Evolutionary conservation across 129 eudicot genomes (phyloP), one percentile per base, ranked within the genome.

Genomic region (Pulicaria dysenterica): DNA sequence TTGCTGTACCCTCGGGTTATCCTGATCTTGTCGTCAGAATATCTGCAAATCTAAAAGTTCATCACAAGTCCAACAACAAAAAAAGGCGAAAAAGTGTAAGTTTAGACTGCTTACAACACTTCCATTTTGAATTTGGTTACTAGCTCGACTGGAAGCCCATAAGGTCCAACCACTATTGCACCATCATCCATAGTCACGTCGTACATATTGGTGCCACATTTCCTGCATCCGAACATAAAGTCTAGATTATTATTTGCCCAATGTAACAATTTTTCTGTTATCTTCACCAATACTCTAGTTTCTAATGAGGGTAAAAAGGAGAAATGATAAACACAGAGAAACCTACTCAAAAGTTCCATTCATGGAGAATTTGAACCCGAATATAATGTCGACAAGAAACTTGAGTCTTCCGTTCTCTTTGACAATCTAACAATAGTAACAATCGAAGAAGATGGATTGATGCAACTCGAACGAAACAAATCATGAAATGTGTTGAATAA

Each of bases 111-210:
- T 69, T 85, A 95, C 99, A 90, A 66, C 11, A 95, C 64, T 82
- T 95, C 88, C 64, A 95, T 15, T 47, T 70, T 95, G 79, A 90
- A 86, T 76, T 66, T 88, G 82, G 85, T 90, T 51, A 60, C 82
- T 80, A 95, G 68, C 60, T 95, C 95, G 9, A 87, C 84, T 1
- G 99, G 99, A 69, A 95, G 75, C 55, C 97, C 99, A 65, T 84
- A 88, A 4, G 85, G 81, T 13, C 97, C 97, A 67, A 82, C 78
- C 75, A 90, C 71, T 8, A 95, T 84, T 7, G 99, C 99, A 59
- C 86, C 97, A 81, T 95, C 99, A 71, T 95, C 97, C 99, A 95
- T 95, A 5, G 56, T 79, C 46, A 95, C 84, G 59, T 95, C 97
- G 48, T 88, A 95, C 13, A 60, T 67, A 56, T 85, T 85, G 56